These are phyloP conservation scores for Teunomyces aglyptinius DNA, from an alignment of 805 yeast species.

Conservation along the genomic window DNA sequence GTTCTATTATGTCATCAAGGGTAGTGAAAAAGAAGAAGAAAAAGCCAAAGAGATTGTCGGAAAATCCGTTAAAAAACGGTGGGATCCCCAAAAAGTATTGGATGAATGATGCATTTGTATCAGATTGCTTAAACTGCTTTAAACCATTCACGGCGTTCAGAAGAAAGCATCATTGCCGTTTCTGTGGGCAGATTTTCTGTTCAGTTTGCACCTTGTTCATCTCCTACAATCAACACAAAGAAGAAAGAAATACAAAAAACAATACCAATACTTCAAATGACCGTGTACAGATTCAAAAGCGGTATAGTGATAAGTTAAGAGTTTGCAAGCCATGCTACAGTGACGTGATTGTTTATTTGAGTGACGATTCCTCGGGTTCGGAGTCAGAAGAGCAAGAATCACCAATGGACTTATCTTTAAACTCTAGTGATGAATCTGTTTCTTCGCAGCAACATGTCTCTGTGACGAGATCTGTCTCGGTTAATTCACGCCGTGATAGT, in stretches of 20 bases:
- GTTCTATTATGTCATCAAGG: slow-evolving; percentile 21
- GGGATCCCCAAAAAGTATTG: slow-evolving; percentile 79
- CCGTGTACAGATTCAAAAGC: slow-evolving; percentile 30
- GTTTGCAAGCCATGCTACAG: slow-evolving; percentile 76
- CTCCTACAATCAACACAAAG: slow-evolving; percentile 55
- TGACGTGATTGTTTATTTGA: slow-evolving; percentile 64
- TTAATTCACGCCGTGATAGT: slow-evolving; percentile 24
- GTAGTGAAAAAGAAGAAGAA: slow-evolving; percentile 22
- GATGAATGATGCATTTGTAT: slow-evolving; percentile 94
- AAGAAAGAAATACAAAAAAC: slow-evolving; percentile 25
- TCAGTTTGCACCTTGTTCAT: slow-evolving; percentile 69
- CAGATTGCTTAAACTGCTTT: slow-evolving; percentile 83
- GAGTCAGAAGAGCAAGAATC: slow-evolving; percentile 16
- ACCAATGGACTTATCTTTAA: neutral
- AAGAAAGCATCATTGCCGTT: slow-evolving; percentile 90
- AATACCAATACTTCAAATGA: slow-evolving; percentile 10
- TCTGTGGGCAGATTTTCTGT: slow-evolving; percentile 96
- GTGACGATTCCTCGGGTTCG: slow-evolving; percentile 57
- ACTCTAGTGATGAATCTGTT: slow-evolving; percentile 14
- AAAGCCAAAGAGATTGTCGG: slow-evolving; percentile 29
- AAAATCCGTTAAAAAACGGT: slow-evolving; percentile 45
- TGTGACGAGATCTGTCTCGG: slow-evolving; percentile 28
- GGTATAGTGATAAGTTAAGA: slow-evolving; percentile 67
- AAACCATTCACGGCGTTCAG: slow-evolving; percentile 79
- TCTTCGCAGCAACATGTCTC: slow-evolving; percentile 27